Conservation (phyloP, 140 eudicot species). For the Ambrosia hybrid region DNA sequence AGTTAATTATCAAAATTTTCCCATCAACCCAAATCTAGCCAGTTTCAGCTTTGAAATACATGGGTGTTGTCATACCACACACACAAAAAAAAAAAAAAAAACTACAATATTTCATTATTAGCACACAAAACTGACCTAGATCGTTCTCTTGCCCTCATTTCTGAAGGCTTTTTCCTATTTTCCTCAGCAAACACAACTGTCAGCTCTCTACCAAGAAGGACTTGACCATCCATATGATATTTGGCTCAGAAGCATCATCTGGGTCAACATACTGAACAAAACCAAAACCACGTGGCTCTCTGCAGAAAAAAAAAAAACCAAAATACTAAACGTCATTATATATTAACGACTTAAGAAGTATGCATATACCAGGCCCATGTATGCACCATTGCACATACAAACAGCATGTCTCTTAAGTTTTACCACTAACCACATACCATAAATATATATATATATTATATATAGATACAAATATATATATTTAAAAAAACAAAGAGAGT, state of each 20-base stretch:
- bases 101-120: background rate
- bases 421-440: background rate
- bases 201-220: conserved; percentile 43
- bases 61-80: background rate
- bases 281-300: conserved; percentile 95
- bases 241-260: conserved; percentile 50
- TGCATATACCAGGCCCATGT: conserved; percentile 1
- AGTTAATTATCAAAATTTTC: background rate
- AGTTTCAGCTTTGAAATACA: background rate
- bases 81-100: too few relatives aligned
- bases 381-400: background rate
- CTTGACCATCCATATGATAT: conserved; percentile 45
- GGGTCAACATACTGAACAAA: conserved; percentile 64
- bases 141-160: conserved; percentile 82
- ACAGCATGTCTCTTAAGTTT: background rate
- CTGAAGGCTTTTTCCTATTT: conserved; percentile 77
- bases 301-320: conserved; percentile 27
- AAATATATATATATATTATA: too few relatives aligned
- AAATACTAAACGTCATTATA: background rate
- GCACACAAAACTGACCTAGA: conserved; percentile 38
- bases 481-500: conserved; percentile 6
- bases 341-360: background rate
- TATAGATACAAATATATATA: too few relatives aligned
- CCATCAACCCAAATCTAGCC: background rate
- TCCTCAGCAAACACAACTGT: conserved; percentile 64